Evolutionary conservation across 2,329 filamentous ascomycete genomes (phyloP).

Genomic region (Coleophoma cylindrospora): DNA sequence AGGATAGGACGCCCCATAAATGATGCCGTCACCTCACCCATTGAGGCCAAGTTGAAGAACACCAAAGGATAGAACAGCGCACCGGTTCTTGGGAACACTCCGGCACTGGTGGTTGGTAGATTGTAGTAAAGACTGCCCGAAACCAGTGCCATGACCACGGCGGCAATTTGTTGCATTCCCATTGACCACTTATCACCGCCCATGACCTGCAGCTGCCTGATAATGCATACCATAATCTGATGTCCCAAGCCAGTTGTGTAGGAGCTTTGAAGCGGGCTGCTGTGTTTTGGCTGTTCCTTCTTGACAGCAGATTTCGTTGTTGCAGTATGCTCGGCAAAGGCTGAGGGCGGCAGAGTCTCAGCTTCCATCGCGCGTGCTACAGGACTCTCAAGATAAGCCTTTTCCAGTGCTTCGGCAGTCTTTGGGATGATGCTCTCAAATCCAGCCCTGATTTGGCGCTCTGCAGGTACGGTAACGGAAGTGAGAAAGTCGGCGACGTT

Average conservation of each 20-base stretch:
- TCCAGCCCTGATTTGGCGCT: constrained; percentile 52
- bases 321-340: constrained; percentile 31
- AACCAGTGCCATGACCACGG: constrained; percentile 54
- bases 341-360: constrained; percentile 4
- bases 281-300: no score
- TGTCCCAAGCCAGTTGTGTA: no score
- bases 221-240: no score
- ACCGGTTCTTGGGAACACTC: constrained; percentile 43
- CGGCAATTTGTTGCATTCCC: constrained; percentile 58
- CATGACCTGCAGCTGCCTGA: constrained; percentile 44
- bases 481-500: constrained; percentile 68
- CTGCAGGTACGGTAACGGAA: constrained; percentile 58
- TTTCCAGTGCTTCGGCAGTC: constrained; percentile 62
- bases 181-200: constrained; percentile 56
- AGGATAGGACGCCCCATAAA: constrained; percentile 39
- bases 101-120: constrained; percentile 48
- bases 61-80: constrained; percentile 22
- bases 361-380: constrained; percentile 27
- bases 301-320: constrained; percentile 35
- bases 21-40: constrained; percentile 27
- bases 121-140: constrained; percentile 59
- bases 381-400: constrained; percentile 45
- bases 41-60: constrained; percentile 7
- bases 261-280: no score
- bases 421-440: constrained; percentile 64